These are phyloP conservation scores for Ustilago hordei DNA, from an alignment of 1,284 basidiomycete species.

Conservation along the genomic window DNA sequence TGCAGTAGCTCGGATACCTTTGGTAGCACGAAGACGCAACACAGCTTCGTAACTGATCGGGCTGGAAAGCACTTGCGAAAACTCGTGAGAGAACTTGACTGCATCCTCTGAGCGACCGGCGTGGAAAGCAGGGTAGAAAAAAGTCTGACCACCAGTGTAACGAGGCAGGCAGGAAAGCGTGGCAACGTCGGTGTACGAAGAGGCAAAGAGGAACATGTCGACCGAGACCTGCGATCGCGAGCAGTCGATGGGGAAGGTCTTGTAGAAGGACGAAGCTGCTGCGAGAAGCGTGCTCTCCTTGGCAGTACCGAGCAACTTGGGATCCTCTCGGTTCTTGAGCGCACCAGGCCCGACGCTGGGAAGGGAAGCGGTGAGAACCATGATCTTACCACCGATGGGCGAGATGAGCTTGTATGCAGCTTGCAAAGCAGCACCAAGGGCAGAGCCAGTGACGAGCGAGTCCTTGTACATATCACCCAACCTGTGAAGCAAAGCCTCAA, in stretches of 20 bases:
- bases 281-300: constrained; percentile 75
- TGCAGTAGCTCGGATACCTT: constrained; percentile 91
- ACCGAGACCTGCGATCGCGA: constrained; percentile 96
- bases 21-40: constrained; percentile 88
- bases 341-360: constrained; percentile 90
- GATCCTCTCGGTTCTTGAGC: constrained; percentile 95
- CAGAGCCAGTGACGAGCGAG: constrained; percentile 88
- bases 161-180: constrained; percentile 90
- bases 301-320: constrained; percentile 91
- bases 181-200: constrained; percentile 94
- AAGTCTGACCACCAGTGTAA: constrained; percentile 97
- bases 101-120: constrained; percentile 93
- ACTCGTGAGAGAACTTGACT: constrained; percentile 96
- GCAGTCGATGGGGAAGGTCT: constrained; percentile 98
- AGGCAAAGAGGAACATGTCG: constrained; percentile 98
- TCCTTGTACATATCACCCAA: constrained; percentile 98
- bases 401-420: constrained; percentile 95
- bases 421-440: constrained; percentile 93
- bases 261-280: constrained; percentile 90
- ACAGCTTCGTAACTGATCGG: constrained; percentile 97
- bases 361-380: constrained; percentile 86
- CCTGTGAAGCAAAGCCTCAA: constrained; percentile 84
- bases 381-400: constrained; percentile 93
- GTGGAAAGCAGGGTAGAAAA: constrained; percentile 98
- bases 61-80: constrained; percentile 89